phyloP scores from a whole-genome alignment of 768 basidiomycete genomes.

The Tricholoma furcatifolium region DNA sequence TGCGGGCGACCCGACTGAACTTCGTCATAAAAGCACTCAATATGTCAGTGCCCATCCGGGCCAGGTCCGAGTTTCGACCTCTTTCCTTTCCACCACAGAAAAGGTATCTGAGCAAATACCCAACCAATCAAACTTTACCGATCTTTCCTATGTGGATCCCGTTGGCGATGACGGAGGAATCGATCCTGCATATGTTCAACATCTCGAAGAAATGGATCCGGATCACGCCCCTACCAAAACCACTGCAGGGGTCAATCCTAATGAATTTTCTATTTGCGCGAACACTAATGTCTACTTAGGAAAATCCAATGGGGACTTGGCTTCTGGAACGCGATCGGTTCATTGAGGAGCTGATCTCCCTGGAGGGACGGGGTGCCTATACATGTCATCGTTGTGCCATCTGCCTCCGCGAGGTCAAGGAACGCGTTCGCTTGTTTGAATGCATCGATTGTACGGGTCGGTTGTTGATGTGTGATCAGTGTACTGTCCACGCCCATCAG shows the following conservation, averaged over 20 bases:
- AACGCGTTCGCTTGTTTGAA: neutral
- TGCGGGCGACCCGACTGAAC: neutral
- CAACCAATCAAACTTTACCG: neutral
- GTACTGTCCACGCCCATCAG: slow-evolving; percentile 4
- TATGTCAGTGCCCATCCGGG: neutral
- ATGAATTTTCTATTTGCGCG: neutral
- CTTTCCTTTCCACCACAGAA: neutral
- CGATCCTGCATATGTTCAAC: slow-evolving; percentile 5
- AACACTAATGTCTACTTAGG: slow-evolving; percentile 1
- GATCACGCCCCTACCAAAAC: neutral
- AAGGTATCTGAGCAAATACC: neutral
- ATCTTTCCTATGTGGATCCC: neutral
- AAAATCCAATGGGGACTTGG: slow-evolving; percentile 9
- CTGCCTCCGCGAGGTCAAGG: neutral
- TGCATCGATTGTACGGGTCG: slow-evolving; percentile 7
- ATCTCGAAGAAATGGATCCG: neutral
- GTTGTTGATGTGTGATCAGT: slow-evolving; percentile 2
- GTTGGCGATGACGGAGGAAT: neutral
- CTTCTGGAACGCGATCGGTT: too few relatives aligned
- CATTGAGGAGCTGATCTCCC: slow-evolving; percentile 13
- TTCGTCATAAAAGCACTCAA: too few relatives aligned
- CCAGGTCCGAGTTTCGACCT: neutral
- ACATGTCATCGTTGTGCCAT: neutral
- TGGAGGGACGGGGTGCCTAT: slow-evolving; percentile 6
- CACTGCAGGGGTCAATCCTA: slow-evolving; percentile 6